A percentile compares a stretch with the other conserved stretches of the same genome.
Conservation (phyloP, 106 monocot genomes). For the Platanthera zijinensis region DNA sequence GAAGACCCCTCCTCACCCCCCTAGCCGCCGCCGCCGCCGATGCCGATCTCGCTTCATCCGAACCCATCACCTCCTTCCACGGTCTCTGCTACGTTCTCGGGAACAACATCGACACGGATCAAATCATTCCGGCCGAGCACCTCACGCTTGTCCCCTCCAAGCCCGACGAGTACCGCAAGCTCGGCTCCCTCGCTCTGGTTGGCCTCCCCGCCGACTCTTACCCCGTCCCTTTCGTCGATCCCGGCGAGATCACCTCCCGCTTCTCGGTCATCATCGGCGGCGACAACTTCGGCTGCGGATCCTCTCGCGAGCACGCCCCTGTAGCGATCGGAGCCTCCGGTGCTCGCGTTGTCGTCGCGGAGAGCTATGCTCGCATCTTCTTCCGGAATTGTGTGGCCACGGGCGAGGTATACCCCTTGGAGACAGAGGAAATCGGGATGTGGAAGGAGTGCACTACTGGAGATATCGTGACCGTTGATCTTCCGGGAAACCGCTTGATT, state of each 20-base stretch:
- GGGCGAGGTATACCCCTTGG: conserved; percentile 88
- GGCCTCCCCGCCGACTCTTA: conserved; percentile 70
- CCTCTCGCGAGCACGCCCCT: conserved; percentile 95
- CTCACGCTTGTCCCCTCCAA: conserved; percentile 96
- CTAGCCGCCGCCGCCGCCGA: background rate
- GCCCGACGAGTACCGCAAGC: conserved; percentile 87
- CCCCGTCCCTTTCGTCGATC: conserved; percentile 65
- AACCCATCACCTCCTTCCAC: conserved; percentile 41
- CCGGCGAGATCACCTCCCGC: conserved; percentile 30
- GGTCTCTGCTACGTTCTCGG: conserved; percentile 88
- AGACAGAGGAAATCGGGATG: conserved; percentile 46
- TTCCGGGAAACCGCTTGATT: conserved; percentile 32
- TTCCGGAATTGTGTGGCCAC: conserved; percentile 93
- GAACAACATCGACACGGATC: conserved; percentile 98
- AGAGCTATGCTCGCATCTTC: conserved; percentile 83
- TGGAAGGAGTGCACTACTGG: conserved; percentile 72
- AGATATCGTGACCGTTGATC: conserved; percentile 73
- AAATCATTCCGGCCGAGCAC: conserved; percentile 95
- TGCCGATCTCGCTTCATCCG: background rate
- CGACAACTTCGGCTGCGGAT: conserved; percentile 93
- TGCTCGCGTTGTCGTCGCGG: conserved; percentile 58
- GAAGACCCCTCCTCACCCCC: conserved; percentile 8
- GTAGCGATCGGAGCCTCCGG: conserved; percentile 91
- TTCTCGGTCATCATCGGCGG: conserved; percentile 77
- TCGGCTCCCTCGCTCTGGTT: conserved; percentile 66